phyloP scores from a whole-genome alignment of 768 basidiomycete species.

The Candolleomyces aberdarensis region DNA sequence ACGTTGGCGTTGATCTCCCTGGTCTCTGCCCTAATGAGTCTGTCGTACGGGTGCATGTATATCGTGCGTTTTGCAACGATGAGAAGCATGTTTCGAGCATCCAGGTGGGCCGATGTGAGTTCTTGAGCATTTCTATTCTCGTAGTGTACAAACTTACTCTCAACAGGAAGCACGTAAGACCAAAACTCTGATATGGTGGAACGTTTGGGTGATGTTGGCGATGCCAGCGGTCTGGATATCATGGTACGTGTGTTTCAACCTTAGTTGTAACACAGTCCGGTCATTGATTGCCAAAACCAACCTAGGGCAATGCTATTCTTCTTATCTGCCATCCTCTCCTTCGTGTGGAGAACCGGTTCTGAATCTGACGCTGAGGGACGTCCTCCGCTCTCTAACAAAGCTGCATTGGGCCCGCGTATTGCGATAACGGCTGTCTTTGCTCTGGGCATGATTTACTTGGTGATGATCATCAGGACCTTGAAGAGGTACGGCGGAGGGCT shows the following conservation, averaged over 20 bases:
- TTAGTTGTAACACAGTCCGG: background rate
- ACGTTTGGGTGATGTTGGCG: slow-evolving; percentile 33
- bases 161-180: slow-evolving; percentile 53
- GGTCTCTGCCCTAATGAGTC: slow-evolving; percentile 64
- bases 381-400: slow-evolving; percentile 31
- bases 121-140: background rate
- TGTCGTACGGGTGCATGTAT: slow-evolving; percentile 72
- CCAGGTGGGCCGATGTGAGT: slow-evolving; percentile 67
- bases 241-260: slow-evolving; percentile 37
- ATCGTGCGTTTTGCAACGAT: slow-evolving; percentile 71
- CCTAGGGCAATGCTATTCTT: slow-evolving; percentile 67
- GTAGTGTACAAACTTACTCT: background rate
- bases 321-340: slow-evolving; percentile 58
- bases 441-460: slow-evolving; percentile 60
- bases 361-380: slow-evolving; percentile 34
- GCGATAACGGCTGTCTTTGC: slow-evolving; percentile 50
- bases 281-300: background rate
- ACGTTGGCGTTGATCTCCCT: slow-evolving; percentile 63
- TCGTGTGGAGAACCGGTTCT: slow-evolving; percentile 68
- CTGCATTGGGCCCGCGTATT: slow-evolving; percentile 51
- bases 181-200: slow-evolving; percentile 33
- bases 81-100: slow-evolving; percentile 69
- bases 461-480: slow-evolving; percentile 59
- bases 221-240: slow-evolving; percentile 70
- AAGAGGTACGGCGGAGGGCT: slow-evolving; percentile 48